Evolutionary conservation across 495 filamentous ascomycete species (phyloP).

Genomic region (Penicillium pulvis): DNA sequence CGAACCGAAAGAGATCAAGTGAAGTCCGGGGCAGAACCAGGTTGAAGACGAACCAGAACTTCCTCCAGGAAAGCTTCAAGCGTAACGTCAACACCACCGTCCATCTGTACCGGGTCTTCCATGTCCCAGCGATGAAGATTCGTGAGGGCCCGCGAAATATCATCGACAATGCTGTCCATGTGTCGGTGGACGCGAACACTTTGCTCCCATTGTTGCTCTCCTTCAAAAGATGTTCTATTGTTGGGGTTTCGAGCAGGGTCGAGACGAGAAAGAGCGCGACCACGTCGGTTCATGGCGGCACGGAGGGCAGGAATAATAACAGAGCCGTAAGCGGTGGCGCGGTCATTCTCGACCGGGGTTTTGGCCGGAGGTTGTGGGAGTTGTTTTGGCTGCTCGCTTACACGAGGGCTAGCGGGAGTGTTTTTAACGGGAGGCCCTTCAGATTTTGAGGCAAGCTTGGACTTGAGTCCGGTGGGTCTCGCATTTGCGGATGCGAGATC

Average conservation of each 20-base stretch:
- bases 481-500: conserved; percentile 10
- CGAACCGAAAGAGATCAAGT: not conserved
- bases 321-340: conserved; percentile 34
- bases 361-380: conserved; percentile 1
- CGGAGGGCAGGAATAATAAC: conserved; percentile 91
- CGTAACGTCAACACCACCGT: conserved; percentile 79
- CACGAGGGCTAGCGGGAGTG: conserved; percentile 11
- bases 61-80: conserved; percentile 93
- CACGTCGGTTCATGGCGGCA: conserved; percentile 80
- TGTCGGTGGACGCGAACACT: conserved; percentile 78
- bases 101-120: conserved; percentile 86
- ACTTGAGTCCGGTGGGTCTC: conserved; percentile 24
- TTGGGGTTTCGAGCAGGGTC: conserved; percentile 22
- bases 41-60: conserved; percentile 85
- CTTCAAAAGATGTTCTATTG: conserved; percentile 18
- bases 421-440: conserved; percentile 13
- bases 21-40: not conserved
- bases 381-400: conserved; percentile 13
- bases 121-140: conserved; percentile 88
- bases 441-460: conserved; percentile 26
- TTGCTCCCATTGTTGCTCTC: conserved; percentile 44
- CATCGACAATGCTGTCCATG: conserved; percentile 74
- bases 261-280: conserved; percentile 31
- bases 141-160: conserved; percentile 73
- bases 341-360: conserved; percentile 14